Base-by-base conservation (phyloP, 2,329 filamentous ascomycete species). In the Hymenoscyphus infarciens region DNA sequence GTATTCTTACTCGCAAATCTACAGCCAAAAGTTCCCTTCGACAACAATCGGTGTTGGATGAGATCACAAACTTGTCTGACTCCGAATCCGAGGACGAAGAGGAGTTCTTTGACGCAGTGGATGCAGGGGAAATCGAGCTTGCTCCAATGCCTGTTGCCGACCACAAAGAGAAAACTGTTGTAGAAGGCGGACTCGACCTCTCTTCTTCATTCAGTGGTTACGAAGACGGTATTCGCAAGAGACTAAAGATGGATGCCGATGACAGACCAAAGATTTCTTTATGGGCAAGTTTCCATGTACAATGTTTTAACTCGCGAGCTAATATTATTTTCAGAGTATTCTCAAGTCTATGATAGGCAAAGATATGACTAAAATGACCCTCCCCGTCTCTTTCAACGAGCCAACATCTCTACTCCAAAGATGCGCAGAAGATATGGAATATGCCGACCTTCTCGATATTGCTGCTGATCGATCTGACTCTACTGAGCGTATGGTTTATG, bases 321-420 rank as follows among this genome's bases (percentile, higher is more conserved):
- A 66, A 76, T 60, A 53, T 16, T 56, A 31, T 60, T 60, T 8
- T 67, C 13, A 97, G 93, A 89, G 90, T 68, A 97, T 99, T 70
- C 80, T 99, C 67, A 99, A 98, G 79, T 98, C 94, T 25, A 98
- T 99, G 95, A 97, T 99, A 77, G 95, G 95, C 67, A 98, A 99
- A 76, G 95, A 99, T 74, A 98, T 99, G 95, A 98, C 95, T 42
- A 98, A 96, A 80, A 99, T 99, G 94, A 98, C 95, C 0, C 80
- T 99, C 22, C 95, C 95, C 0, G 95, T 99, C 1, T 97, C 95
- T 0, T 98, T 99, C 81, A 99, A 99, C 77, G 95, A 99, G 76
- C 95, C 95, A 0, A 99, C 95, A 0, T 98, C 95, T 5, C 81
- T 99, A 13, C 83, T 99, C 8, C 95, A 98, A 76, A 91, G 95